Base-by-base conservation (phyloP, 2,329 filamentous ascomycete genomes). In the Geosmithia putterillii region DNA sequence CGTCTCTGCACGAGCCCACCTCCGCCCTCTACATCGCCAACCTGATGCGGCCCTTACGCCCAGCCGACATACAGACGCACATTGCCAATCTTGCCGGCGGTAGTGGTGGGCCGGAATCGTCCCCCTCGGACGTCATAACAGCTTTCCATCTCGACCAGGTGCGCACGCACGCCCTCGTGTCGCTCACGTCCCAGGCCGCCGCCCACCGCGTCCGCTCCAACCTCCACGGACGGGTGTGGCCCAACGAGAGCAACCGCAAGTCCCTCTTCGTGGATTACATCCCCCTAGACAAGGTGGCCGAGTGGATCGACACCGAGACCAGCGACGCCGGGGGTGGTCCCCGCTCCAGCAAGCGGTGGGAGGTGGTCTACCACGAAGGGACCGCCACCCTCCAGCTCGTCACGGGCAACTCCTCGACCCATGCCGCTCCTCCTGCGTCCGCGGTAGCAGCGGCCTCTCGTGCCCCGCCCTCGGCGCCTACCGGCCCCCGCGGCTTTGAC, bases 201-300 rank as follows among this genome's bases (percentile, higher is more conserved):
- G 92, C 92, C 4, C 79, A 81, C 0, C 76, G 86, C 19, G 88
- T 86, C 8, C 83, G 90, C 41, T 73, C 77, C 9, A 74, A 75
- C 2, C 68, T 96, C 2, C 90, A 98, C 61, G 76, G 79, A 45
- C 74, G 74, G 19, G 74, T 88, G 32, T 96, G 89, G 86, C 90
- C 90, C 1, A 78, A 88, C 46, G 90, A 96, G 63, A 79, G 81
- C 46, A 85, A 82, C 51, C 76, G 92, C 25, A 94, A 92, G 58
- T 73, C 80, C 1, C 71, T 96, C 1, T 94, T 83, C 76, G 86
- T 86, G 3, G 92, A 98, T 58, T 96, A 92, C 58, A 73, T 96
- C 18, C 90, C 90, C 0, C 74, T 83, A 17, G 79, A 86, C 21
- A 76, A 79, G 49, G 72, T 94, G 4, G 59, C 66, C 14, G 73